phyloP scores from a whole-genome alignment of 2,329 filamentous ascomycete species.

The Clonostachys byssicola region DNA sequence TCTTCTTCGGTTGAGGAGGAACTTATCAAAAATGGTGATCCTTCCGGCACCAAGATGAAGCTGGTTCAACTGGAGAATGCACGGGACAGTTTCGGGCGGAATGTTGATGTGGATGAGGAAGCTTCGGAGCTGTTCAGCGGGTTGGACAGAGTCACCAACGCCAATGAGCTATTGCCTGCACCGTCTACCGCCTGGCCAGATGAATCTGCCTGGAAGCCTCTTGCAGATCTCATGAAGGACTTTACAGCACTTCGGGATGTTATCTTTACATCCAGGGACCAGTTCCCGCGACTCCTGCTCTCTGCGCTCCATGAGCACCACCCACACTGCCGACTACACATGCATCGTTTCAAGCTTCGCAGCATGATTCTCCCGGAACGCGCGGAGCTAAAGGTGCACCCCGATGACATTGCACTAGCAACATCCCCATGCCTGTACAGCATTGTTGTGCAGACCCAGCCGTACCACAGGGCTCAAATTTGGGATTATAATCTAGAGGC shows the following conservation, averaged over 20 bases:
- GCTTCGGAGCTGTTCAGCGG: background rate
- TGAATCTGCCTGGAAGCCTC: constrained; percentile 1
- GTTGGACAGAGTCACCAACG: background rate
- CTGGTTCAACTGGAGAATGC: background rate
- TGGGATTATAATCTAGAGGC: constrained; percentile 1
- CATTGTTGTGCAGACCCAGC: background rate
- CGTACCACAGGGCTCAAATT: background rate
- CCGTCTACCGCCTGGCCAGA: constrained; percentile 2
- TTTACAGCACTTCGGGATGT: constrained; percentile 1
- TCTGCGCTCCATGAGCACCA: background rate
- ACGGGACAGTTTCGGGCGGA: too few species aligned
- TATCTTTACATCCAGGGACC: background rate
- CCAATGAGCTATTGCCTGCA: background rate
- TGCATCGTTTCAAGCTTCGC: constrained; percentile 1
- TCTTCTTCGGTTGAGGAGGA: background rate
- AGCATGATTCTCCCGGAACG: background rate
- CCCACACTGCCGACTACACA: background rate
- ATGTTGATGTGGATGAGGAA: background rate
- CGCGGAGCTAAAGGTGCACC: background rate
- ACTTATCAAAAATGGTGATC: background rate
- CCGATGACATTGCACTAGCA: constrained; percentile 1
- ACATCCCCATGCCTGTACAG: constrained; percentile 3
- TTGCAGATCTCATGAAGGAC: background rate
- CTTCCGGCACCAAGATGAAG: background rate
- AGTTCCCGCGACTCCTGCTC: constrained; percentile 1